These are phyloP conservation scores for Eimeria sp. DNA, from an alignment of 169 alveolate species.

Conservation along the genomic window DNA sequence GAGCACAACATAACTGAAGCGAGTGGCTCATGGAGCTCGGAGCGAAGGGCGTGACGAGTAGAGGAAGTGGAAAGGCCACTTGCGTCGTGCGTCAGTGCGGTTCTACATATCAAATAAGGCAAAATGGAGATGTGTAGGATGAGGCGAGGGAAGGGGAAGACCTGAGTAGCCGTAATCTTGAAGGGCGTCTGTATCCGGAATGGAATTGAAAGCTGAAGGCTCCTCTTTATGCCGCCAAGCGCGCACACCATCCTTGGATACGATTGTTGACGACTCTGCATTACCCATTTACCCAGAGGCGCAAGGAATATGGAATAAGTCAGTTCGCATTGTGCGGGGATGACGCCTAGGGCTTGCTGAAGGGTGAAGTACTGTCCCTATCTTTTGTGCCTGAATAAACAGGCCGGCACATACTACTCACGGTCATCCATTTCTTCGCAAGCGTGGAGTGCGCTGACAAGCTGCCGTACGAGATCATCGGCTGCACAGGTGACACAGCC, in stretches of 20 bases:
- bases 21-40: neutral
- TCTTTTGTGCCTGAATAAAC: neutral
- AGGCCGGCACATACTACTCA: neutral
- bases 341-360: neutral
- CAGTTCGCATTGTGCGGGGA: neutral
- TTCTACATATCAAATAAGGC: neutral
- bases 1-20: neutral
- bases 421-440: conserved; percentile 58
- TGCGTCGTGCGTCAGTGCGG: neutral
- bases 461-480: conserved; percentile 47
- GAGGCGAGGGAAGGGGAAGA: neutral
- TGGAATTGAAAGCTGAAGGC: neutral
- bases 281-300: neutral
- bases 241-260: conserved; percentile 78
- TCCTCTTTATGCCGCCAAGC: conserved; percentile 60
- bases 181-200: conserved; percentile 38
- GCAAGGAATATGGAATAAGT: neutral
- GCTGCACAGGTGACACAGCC: conserved; percentile 1
- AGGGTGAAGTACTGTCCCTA: neutral
- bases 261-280: conserved; percentile 56
- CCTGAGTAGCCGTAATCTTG: conserved; percentile 71
- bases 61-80: neutral
- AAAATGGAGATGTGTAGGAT: neutral
- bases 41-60: neutral
- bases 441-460: conserved; percentile 68